phyloP scores from a whole-genome alignment of 2,329 filamentous ascomycete species.

The Pyrenophora tritici-repentis region DNA sequence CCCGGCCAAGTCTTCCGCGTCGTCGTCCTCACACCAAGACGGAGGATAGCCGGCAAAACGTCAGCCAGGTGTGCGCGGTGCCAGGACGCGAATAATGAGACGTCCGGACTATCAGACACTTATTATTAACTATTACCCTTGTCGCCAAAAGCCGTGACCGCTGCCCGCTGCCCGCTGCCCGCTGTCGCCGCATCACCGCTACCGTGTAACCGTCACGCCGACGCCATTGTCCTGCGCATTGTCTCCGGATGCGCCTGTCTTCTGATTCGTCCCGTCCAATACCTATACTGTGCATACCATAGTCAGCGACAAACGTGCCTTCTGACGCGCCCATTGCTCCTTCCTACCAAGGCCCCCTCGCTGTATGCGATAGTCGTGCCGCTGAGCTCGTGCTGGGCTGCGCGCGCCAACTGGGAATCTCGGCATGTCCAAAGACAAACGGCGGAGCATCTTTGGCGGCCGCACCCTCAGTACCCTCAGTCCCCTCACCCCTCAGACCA shows the following conservation, averaged over 20 bases:
- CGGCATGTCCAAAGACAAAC: slow-evolving; percentile 46
- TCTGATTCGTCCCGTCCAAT: slow-evolving; percentile 11
- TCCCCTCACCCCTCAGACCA: slow-evolving; percentile 33
- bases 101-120: slow-evolving; percentile 1
- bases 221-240: slow-evolving; percentile 8
- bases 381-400: slow-evolving; percentile 39
- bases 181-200: background rate
- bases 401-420: slow-evolving; percentile 27
- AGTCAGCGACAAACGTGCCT: background rate
- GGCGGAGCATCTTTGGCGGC: slow-evolving; percentile 46
- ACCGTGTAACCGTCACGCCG: slow-evolving; percentile 3
- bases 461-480: slow-evolving; percentile 40
- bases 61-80: slow-evolving; percentile 5
- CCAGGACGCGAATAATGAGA: slow-evolving; percentile 16
- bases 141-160: slow-evolving; percentile 10
- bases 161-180: background rate
- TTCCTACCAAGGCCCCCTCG: slow-evolving; percentile 14
- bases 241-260: slow-evolving; percentile 15
- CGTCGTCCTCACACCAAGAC: background rate
- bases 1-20: background rate
- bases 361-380: slow-evolving; percentile 28
- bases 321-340: slow-evolving; percentile 12
- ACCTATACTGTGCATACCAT: too few species aligned
- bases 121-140: background rate
- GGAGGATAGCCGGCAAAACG: too few species aligned